Evolutionary conservation across 208 protist genomes (phyloP), one percentile per base, ranked within the genome.

Genomic region (Leishmania amazonensis): DNA sequence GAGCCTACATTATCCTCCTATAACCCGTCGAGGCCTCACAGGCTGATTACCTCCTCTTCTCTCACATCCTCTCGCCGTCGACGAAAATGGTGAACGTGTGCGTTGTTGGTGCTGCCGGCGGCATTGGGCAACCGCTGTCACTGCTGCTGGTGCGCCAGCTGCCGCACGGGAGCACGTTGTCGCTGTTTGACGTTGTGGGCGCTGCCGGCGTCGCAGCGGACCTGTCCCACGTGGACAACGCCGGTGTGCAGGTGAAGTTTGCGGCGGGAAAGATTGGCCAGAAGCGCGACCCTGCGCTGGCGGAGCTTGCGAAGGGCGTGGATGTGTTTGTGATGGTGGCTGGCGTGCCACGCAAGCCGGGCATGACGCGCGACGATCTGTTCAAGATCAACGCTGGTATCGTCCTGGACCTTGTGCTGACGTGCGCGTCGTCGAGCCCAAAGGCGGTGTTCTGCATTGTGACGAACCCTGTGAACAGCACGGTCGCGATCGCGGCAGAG

Each of bases 401-500:
- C 88, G 89, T 99, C 71, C 85, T 90, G 45, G 96, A 94, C 77
- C 86, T 99, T 45, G 95, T 98, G 67, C 80, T 95, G 77, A 95
- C 93, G 35, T 96, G 91, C 88, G 96, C 85, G 42, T 78, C 89
- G 71, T 71, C 85, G 72, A 97, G 92, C 84, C 98, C 98, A 58
- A 91, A 98, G 78, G 98, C 98, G 5, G 82, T 92, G 76, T 91
- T 99, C 86, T 89, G 92, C 82, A 93, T 99, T 76, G 96, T 99
- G 70, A 97, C 97, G 31, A 99, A 99, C 96, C 98, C 98, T 51
- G 98, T 99, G 78, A 99, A 99, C 94, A 99, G 97, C 85, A 99
- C 96, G 17, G 97, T 99, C 49, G 94, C 98, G 75, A 98, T 99
- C 86, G 95, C 93, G 68, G 96, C 96, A 35, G 87, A 98, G 90